Evolutionary conservation across 2,329 filamentous ascomycete species (phyloP), one percentile per base, ranked within the genome.

Genomic region (Xylariomycetidae sp.): DNA sequence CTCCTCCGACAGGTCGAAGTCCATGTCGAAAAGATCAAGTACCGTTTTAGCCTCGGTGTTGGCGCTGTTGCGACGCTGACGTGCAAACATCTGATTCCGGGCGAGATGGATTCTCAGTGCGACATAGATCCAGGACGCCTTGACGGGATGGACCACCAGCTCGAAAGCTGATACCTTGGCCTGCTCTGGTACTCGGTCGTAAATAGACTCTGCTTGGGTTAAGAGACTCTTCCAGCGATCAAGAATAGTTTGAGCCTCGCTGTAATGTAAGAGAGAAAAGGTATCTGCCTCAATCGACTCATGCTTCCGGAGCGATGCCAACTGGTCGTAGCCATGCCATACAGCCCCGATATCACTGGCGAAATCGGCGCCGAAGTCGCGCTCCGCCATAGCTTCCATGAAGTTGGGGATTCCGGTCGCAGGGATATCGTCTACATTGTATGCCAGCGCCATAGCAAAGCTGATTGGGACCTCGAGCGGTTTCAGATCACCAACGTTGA

Each of bases 401-500:
- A 71, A 77, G 0, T 50, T 38, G 0, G 60, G 57, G 0, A 73
- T 18, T 0, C 30, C 37, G 3, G 48, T 28, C 1, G 47, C 59
- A 4, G 64, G 69, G 18, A 70, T 59, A 1, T 50, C 51, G 7
- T 64, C 51, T 14, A 75, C 64, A 33, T 79, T 63, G 55, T 76
- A 79, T 0, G 73, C 74, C 18, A 78, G 22, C 6, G 22, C 25
- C 28, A 36, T 33, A 18, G 23, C 28, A 17, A 39, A 28, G 17
- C 17, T 30, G 13, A 8, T 22, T 25, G 6, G 27, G 13, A 15
- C 9, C 26, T 23, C 10, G n/a, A 77, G 63, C 1, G 74, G 72
- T 58, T 82, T 82, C 41, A 82, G 63, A 47, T 83, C 78, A 26
- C 77, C 78, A n/a, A 82, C 74, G 42, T 83, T 82, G 45, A 81